Conservation (phyloP, 495 filamentous ascomycete genomes). For the Penicillium canescens region DNA sequence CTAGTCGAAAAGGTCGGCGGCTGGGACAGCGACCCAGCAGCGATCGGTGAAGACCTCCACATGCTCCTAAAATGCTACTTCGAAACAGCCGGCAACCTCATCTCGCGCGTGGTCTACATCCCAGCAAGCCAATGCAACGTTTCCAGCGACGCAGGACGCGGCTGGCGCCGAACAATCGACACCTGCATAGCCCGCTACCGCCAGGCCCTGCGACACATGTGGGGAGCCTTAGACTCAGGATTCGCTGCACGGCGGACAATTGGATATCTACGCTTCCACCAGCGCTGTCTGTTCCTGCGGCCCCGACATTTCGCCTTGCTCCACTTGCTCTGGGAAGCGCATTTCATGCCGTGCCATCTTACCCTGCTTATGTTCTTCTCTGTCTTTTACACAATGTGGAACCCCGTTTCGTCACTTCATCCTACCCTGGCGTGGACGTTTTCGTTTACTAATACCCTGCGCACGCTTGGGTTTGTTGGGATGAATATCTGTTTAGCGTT, state of each 20-base stretch:
- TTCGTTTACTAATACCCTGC: constrained; percentile 55
- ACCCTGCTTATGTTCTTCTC: constrained; percentile 61
- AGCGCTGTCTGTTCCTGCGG: constrained; percentile 26
- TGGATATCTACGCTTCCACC: constrained; percentile 22
- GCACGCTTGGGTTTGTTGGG: constrained; percentile 56
- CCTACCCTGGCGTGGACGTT: constrained; percentile 55
- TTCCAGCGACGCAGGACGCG: constrained; percentile 48
- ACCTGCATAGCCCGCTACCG: constrained; percentile 61
- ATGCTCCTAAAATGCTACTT: constrained; percentile 79
- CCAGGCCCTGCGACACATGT: constrained; percentile 71
- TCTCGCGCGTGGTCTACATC: constrained; percentile 49
- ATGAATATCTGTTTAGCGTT: constrained; percentile 60
- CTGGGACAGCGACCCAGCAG: constrained; percentile 65
- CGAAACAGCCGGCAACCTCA: constrained; percentile 62
- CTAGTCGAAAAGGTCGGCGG: constrained; percentile 63
- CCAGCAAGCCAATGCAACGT: constrained; percentile 71
- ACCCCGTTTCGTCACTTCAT: constrained; percentile 44
- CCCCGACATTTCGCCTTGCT: constrained; percentile 43
- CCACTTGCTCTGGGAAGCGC: constrained; percentile 67
- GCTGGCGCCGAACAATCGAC: constrained; percentile 45
- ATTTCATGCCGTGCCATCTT: constrained; percentile 66
- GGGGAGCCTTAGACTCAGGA: constrained; percentile 67
- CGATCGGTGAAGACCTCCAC: constrained; percentile 72
- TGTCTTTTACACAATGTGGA: constrained; percentile 52
- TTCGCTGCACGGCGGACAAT: constrained; percentile 47